Evolutionary conservation across 2,329 filamentous ascomycete species (phyloP), one percentile per base, ranked within the genome.

Genomic region (Clonostachys byssicola): DNA sequence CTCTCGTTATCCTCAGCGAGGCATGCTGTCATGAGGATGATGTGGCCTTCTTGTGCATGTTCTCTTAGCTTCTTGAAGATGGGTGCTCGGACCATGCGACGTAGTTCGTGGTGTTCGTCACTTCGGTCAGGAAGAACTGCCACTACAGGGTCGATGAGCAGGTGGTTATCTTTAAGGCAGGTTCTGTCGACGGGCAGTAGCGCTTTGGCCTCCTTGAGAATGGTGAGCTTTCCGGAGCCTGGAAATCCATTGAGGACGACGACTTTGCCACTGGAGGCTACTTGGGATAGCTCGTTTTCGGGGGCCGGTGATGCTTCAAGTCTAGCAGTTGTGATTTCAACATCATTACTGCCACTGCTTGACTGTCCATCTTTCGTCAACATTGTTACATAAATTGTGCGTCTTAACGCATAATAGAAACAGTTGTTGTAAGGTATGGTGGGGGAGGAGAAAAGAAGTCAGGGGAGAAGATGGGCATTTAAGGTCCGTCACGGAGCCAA

Each of bases 181-280:
- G 54, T 47, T 6, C 38, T 42, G 14, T 43, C 38, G 16, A 12
- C 2, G 3, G 48, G 46, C 2, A 55, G 46, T 12, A 54, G 42
- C 3, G 48, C 23, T 23, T 52, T 49, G 45, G 46, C 23, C 3
- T 43, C 33, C 9, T 49, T 48, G 12, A 57, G 51, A 10, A 56
- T 47, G 4, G 54, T 56, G 35, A 56, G 46, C 34, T 57, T 56
- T 7, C 53, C 55, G 6, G 49, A 48, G 5, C 54, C 53, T 4
- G 50, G 55, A 12, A 56, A 56, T 6, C 54, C 54, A 16, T 56
- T 56, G 1, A 57, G 30, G 33, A 56, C 48, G n/a, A 57, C 39
- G 5, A 45, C 14, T 16, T 20, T 20, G 34, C 44, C 44, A 8
- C 20, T 23, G 20, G 20, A 23, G 7, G 20, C 20, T 23, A 23